phyloP scores from a whole-genome alignment of 768 basidiomycete genomes.

The Ramaria rubella region DNA sequence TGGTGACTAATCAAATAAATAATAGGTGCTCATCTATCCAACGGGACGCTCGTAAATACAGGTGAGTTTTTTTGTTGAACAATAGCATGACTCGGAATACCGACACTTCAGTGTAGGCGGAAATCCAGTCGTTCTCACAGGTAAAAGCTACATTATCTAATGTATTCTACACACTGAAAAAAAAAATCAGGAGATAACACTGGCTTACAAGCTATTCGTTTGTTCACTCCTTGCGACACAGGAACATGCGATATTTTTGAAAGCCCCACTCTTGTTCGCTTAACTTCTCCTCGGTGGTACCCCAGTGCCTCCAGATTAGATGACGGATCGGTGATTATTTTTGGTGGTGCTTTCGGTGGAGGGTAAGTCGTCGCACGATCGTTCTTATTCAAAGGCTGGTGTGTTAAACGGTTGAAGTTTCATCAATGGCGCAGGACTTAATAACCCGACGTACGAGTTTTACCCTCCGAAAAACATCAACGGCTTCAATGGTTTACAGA shows the following conservation, averaged over 20 bases:
- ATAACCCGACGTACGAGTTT: constrained; percentile 80
- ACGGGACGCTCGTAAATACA: constrained; percentile 4
- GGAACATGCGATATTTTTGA: constrained; percentile 54
- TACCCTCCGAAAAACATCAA: constrained; percentile 50
- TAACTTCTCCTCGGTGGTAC: constrained; percentile 67
- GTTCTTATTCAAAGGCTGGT: constrained; percentile 13
- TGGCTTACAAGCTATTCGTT: constrained; percentile 27
- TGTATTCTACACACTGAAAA: not conserved
- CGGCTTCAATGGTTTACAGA: constrained; percentile 48
- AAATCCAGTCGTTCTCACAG: constrained; percentile 5
- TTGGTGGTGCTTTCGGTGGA: constrained; percentile 13
- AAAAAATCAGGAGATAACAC: not conserved
- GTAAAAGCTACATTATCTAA: not conserved
- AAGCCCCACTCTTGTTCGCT: constrained; percentile 24
- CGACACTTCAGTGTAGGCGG: not conserved
- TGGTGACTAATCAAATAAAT: too few species aligned
- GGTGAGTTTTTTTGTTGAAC: not conserved
- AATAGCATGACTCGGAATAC: not conserved
- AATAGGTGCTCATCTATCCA: constrained; percentile 2
- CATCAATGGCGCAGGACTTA: constrained; percentile 60
- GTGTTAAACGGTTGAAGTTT: constrained; percentile 38
- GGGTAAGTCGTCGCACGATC: not conserved
- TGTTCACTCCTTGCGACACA: constrained; percentile 64
- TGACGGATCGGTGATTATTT: constrained; percentile 36
- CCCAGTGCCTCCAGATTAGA: constrained; percentile 44